Conservation (phyloP, 2,329 filamentous ascomycete species). For the Xylariaceae sp. region DNA sequence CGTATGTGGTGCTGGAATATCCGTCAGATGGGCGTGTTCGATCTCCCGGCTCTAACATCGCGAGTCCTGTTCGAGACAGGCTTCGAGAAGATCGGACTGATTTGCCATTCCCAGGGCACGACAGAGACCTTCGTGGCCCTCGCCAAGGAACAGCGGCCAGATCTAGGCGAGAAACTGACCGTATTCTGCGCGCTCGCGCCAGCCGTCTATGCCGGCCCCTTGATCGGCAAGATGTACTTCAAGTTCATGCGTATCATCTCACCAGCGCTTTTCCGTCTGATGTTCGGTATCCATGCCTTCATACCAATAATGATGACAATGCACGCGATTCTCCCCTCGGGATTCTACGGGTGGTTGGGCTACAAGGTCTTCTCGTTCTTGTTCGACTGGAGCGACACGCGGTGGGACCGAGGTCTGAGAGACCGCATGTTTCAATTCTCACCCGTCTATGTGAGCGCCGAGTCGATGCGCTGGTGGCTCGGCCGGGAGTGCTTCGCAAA, state of each 20-base stretch:
- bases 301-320: constrained; percentile 91
- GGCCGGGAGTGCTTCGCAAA: constrained; percentile 72
- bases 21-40: constrained; percentile 83
- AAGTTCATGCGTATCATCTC: constrained; percentile 82
- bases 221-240: constrained; percentile 84
- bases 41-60: constrained; percentile 73
- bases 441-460: constrained; percentile 81
- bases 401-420: constrained; percentile 76
- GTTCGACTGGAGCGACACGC: constrained; percentile 76
- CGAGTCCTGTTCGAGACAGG: constrained; percentile 76
- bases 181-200: constrained; percentile 90
- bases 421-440: constrained; percentile 87
- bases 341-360: constrained; percentile 70
- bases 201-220: constrained; percentile 78
- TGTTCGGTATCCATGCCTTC: constrained; percentile 90
- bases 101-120: constrained; percentile 87
- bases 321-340: constrained; percentile 57
- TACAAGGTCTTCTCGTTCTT: constrained; percentile 87
- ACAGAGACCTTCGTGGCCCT: constrained; percentile 82
- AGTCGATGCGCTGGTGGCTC: constrained; percentile 94
- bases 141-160: constrained; percentile 82
- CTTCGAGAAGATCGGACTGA: constrained; percentile 72
- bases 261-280: constrained; percentile 64
- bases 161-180: constrained; percentile 72
- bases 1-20: constrained; percentile 98